Evolutionary conservation across 1,139 yeast genomes (phyloP).

Genomic region (Pichia sp.): DNA sequence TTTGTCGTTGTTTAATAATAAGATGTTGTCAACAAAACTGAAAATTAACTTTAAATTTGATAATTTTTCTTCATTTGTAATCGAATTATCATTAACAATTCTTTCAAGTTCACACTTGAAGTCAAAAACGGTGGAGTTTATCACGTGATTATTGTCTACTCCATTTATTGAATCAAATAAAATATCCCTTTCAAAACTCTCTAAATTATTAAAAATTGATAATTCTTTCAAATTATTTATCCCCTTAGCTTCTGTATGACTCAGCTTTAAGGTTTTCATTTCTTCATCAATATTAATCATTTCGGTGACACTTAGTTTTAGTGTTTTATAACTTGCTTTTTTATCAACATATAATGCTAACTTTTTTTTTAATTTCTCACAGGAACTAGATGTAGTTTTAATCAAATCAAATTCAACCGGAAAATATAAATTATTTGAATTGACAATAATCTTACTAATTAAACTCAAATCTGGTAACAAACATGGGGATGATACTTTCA

Average conservation of each 20-base stretch:
- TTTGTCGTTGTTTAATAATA: constrained; percentile 3
- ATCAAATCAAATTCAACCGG: constrained; percentile 23
- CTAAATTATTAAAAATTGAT: constrained; percentile 29
- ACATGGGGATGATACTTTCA: constrained; percentile 50
- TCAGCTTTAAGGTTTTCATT: not conserved
- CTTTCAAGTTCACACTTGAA: constrained; percentile 46
- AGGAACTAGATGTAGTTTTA: constrained; percentile 29
- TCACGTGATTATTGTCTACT: constrained; percentile 19
- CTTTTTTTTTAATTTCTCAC: constrained; percentile 39
- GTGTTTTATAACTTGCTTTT: constrained; percentile 36
- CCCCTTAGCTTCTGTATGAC: not conserved
- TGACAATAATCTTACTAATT: constrained; percentile 38
- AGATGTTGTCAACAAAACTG: constrained; percentile 47
- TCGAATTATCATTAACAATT: constrained; percentile 40
- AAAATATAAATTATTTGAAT: constrained; percentile 25
- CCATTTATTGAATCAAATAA: constrained; percentile 25
- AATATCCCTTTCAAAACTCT: constrained; percentile 34
- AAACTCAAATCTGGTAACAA: constrained; percentile 55
- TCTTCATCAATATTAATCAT: constrained; percentile 11
- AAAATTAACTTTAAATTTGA: constrained; percentile 64
- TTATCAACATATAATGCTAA: constrained; percentile 47
- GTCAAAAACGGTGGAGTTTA: constrained; percentile 44
- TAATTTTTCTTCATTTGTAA: constrained; percentile 41
- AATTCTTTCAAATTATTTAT: constrained; percentile 18
- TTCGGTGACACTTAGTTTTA: constrained; percentile 19